These are phyloP conservation scores for Fomitopsis pinicola DNA, from an alignment of 1,284 basidiomycete species.

Conservation along the genomic window DNA sequence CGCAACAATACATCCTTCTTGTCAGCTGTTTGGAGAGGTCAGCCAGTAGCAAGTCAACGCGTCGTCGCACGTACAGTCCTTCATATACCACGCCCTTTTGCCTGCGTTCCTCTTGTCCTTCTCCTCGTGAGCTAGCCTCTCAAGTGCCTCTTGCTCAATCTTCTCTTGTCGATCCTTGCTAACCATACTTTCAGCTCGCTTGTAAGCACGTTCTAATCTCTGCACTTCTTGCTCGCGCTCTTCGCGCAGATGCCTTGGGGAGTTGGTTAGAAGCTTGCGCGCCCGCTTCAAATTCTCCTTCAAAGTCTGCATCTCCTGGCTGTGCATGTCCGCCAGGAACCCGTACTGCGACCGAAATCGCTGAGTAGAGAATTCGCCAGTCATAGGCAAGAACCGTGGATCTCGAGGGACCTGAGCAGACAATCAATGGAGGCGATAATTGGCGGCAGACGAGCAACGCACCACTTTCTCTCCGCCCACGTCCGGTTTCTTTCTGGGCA, in stretches of 20 bases:
- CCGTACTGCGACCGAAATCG: slow-evolving; percentile 75
- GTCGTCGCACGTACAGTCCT: slow-evolving; percentile 56
- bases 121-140: slow-evolving; percentile 63
- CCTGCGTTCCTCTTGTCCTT: slow-evolving; percentile 67
- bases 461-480: slow-evolving; percentile 71
- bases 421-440: background rate
- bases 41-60: background rate
- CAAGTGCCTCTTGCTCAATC: slow-evolving; percentile 65
- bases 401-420: slow-evolving; percentile 69
- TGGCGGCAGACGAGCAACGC: slow-evolving; percentile 21
- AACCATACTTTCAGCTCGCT: slow-evolving; percentile 74
- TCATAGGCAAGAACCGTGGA: slow-evolving; percentile 81
- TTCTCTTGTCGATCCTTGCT: slow-evolving; percentile 72
- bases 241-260: slow-evolving; percentile 59
- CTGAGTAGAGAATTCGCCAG: slow-evolving; percentile 67
- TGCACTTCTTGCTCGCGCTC: slow-evolving; percentile 70
- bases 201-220: slow-evolving; percentile 75
- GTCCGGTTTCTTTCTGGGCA: slow-evolving; percentile 73
- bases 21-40: slow-evolving; percentile 49
- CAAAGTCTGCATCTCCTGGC: slow-evolving; percentile 64
- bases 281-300: slow-evolving; percentile 67
- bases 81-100: slow-evolving; percentile 86
- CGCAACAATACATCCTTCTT: slow-evolving; percentile 70
- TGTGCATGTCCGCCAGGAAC: slow-evolving; percentile 73
- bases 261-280: slow-evolving; percentile 59